A percentile compares a stretch with the other conserved stretches of the same genome.
These are phyloP conservation scores for Cochlearia excelsa DNA, from an alignment of 345 rosid genomes.

Conservation along the genomic window DNA sequence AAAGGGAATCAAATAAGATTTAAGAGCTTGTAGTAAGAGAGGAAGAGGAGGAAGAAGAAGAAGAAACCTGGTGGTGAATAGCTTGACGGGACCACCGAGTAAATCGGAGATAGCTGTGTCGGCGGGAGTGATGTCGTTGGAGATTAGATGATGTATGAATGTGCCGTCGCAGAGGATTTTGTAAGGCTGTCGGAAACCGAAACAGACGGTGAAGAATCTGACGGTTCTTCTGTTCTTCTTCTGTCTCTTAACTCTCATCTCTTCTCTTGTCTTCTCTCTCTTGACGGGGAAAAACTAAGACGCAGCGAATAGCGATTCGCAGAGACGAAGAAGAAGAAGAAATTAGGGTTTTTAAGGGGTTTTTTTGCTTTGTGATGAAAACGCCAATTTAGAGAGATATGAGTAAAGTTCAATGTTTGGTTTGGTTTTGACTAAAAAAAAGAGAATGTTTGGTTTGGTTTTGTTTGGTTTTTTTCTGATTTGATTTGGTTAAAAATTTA, in stretches of 20 bases:
- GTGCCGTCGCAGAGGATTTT: constrained; percentile 87
- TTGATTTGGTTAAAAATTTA: too few species aligned
- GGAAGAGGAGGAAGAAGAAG: neutral
- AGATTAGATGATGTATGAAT: constrained; percentile 66
- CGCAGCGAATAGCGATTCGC: too few species aligned
- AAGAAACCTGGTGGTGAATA: constrained; percentile 73
- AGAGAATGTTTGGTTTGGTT: too few species aligned
- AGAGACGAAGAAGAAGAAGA: too few species aligned
- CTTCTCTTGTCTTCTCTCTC: neutral
- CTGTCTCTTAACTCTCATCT: constrained; percentile 79
- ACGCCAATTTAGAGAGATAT: too few species aligned
- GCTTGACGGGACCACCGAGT: constrained; percentile 72
- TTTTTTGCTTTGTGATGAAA: too few species aligned
- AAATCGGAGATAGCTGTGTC: constrained; percentile 59
- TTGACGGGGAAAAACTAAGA: constrained; percentile 1
- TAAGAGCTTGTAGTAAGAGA: neutral
- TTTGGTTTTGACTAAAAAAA: too few species aligned
- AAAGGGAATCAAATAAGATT: neutral
- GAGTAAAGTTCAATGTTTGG: too few species aligned
- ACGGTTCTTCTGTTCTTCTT: constrained; percentile 72
- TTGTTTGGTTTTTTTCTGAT: too few species aligned
- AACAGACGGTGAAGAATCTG: constrained; percentile 68
- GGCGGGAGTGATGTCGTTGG: constrained; percentile 53
- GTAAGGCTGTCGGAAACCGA: constrained; percentile 73
- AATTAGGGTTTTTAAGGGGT: too few species aligned